Percentiles rank a stretch among this genome's conserved stretches.
Conservation (phyloP, 257 asterid species). For the Plantago ovata region DNA sequence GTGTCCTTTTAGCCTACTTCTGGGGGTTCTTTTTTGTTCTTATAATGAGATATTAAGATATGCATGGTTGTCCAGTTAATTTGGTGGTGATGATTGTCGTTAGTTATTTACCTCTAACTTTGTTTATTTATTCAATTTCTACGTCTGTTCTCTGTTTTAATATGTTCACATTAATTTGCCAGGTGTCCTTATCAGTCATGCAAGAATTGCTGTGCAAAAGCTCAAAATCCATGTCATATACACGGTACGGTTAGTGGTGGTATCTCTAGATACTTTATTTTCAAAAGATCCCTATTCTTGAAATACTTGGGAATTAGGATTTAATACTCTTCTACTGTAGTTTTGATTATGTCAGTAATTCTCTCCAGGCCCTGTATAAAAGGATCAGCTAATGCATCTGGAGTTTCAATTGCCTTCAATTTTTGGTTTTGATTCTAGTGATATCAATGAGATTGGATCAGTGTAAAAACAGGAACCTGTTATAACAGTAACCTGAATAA, state of each 20-base stretch:
- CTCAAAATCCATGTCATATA: slow-evolving; percentile 96
- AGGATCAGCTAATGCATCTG: background rate
- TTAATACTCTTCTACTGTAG: slow-evolving; percentile 3
- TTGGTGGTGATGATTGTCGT: background rate
- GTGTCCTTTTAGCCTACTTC: background rate
- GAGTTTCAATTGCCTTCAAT: no score
- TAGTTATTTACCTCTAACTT: background rate
- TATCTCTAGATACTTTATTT: slow-evolving; percentile 13
- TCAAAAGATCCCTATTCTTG: background rate
- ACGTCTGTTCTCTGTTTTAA: no score
- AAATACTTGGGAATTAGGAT: background rate
- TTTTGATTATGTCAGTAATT: background rate
- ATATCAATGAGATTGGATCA: no score
- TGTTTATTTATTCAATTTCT: slow-evolving; percentile 1
- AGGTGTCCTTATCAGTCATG: slow-evolving; percentile 97
- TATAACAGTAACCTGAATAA: no score
- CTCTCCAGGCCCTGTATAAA: background rate
- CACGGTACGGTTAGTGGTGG: slow-evolving; percentile 56
- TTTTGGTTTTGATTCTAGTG: no score
- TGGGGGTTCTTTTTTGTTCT: background rate
- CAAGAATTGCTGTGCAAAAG: slow-evolving; percentile 91
- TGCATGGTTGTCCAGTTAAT: background rate
- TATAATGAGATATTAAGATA: background rate
- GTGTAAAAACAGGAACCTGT: no score
- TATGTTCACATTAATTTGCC: slow-evolving; percentile 11